Conservation (phyloP, 345 rosid genomes). For the Camelina sativa region DNA sequence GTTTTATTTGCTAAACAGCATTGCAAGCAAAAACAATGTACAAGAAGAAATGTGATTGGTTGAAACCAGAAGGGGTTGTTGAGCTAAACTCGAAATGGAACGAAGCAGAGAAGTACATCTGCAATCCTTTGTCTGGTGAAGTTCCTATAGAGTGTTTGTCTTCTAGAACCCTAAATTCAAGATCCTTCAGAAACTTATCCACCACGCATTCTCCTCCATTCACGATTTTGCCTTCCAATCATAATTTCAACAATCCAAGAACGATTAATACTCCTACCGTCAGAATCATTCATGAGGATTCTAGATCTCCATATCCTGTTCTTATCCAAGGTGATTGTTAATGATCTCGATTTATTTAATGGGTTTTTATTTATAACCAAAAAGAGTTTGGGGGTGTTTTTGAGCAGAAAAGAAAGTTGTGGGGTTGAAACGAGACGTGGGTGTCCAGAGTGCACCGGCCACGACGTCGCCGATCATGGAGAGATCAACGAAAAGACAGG, state of each 20-base stretch:
- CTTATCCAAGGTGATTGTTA: constrained; percentile 15
- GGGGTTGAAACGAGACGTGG: constrained; percentile 69
- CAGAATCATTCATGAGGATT: constrained; percentile 23
- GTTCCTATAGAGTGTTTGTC: constrained; percentile 89
- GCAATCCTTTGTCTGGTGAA: constrained; percentile 86
- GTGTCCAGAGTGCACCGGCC: constrained; percentile 73
- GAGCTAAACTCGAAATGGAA: constrained; percentile 84
- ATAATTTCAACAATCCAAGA: constrained; percentile 27
- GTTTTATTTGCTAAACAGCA: constrained; percentile 53
- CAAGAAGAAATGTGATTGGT: constrained; percentile 59
- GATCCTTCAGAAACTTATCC: constrained; percentile 58
- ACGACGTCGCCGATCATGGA: constrained; percentile 64
- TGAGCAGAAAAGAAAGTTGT: constrained; percentile 54
- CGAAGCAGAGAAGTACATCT: constrained; percentile 87
- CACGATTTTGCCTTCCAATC: constrained; percentile 50
- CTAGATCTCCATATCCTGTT: neutral
- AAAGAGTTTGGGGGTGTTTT: constrained; percentile 11
- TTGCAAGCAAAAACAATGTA: constrained; percentile 62
- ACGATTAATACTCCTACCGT: constrained; percentile 32
- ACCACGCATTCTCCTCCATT: constrained; percentile 81
- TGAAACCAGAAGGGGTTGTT: constrained; percentile 71
- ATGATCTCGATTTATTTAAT: neutral
- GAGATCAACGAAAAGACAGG: constrained; percentile 46
- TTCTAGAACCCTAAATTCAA: constrained; percentile 63
- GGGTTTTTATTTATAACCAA: neutral